Percentiles rank a stretch among this genome's conserved stretches.
Conservation (phyloP, 1,284 basidiomycete genomes). For the Bondarzewia mesenterica region DNA sequence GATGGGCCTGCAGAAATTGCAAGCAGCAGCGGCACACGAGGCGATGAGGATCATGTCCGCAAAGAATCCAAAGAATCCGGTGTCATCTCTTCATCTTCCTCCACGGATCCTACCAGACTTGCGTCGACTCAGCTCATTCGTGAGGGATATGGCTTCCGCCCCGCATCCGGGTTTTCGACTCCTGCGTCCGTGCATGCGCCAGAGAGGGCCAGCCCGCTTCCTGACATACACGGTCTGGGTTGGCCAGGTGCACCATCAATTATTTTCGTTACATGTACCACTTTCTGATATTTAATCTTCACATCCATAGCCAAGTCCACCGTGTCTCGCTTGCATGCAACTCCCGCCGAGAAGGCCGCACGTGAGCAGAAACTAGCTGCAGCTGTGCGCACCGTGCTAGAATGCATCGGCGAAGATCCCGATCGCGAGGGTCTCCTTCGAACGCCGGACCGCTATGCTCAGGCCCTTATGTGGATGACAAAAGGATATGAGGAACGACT, state of each 20-base stretch:
- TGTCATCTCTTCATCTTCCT: constrained; percentile 4
- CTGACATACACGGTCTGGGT: constrained; percentile 83
- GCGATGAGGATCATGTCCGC: constrained; percentile 7
- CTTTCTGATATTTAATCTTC: not conserved
- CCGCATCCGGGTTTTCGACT: constrained; percentile 59
- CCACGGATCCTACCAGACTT: constrained; percentile 4
- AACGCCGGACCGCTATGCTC: constrained; percentile 94
- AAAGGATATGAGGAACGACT: constrained; percentile 96
- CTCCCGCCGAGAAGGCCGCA: constrained; percentile 60
- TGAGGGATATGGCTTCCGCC: constrained; percentile 79
- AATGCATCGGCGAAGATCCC: constrained; percentile 98
- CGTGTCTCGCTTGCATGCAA: constrained; percentile 74
- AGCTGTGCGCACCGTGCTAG: constrained; percentile 89
- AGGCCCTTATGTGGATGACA: constrained; percentile 99
- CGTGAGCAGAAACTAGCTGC: constrained; percentile 74
- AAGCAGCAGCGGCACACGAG: not conserved
- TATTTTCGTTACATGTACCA: not conserved
- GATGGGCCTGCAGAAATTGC: not conserved
- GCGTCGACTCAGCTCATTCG: constrained; percentile 22
- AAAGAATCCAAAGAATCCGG: constrained; percentile 5
- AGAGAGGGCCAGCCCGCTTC: constrained; percentile 39
- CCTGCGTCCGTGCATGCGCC: constrained; percentile 28
- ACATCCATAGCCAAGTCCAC: constrained; percentile 76
- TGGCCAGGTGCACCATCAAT: constrained; percentile 72
- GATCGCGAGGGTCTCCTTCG: constrained; percentile 85